These are phyloP conservation scores for Fusarium sp. DNA, from an alignment of 2,329 filamentous ascomycete species.

Conservation along the genomic window DNA sequence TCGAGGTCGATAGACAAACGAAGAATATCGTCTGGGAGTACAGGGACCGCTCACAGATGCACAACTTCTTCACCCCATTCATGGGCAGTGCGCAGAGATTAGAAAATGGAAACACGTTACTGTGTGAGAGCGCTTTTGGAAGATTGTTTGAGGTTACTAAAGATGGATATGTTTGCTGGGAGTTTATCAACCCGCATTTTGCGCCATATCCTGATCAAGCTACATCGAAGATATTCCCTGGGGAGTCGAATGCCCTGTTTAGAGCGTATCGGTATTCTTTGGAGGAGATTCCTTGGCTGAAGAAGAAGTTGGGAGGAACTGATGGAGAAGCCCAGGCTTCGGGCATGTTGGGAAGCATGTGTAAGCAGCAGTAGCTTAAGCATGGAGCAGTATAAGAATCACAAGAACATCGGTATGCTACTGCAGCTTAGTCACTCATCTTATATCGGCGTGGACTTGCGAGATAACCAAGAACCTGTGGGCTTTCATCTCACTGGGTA, in stretches of 20 bases:
- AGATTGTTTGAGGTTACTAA: slow-evolving; percentile 41
- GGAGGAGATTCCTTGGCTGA: slow-evolving; percentile 43
- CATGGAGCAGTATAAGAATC: neutral
- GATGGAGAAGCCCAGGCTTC: neutral
- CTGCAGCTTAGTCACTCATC: too few relatives aligned
- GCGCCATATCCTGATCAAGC: slow-evolving; percentile 36
- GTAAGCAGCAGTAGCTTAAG: neutral
- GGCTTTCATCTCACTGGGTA: neutral
- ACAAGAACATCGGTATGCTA: too few relatives aligned
- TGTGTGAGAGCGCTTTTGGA: slow-evolving; percentile 44
- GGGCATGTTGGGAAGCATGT: neutral
- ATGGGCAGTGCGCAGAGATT: slow-evolving; percentile 45
- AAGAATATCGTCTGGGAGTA: slow-evolving; percentile 45
- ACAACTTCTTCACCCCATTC: slow-evolving; percentile 45
- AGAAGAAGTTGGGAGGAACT: neutral
- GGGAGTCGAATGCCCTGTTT: slow-evolving; percentile 44
- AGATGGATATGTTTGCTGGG: slow-evolving; percentile 43
- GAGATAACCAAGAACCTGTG: neutral
- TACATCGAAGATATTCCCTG: slow-evolving; percentile 41
- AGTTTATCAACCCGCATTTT: slow-evolving; percentile 44
- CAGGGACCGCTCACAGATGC: slow-evolving; percentile 42
- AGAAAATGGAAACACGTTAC: slow-evolving; percentile 40
- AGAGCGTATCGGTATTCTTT: slow-evolving; percentile 41
- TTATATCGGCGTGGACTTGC: neutral
- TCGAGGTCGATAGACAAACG: slow-evolving; percentile 38